phyloP scores from a whole-genome alignment of 2,329 filamentous ascomycete genomes.

The Diaporthe vaccinii region DNA sequence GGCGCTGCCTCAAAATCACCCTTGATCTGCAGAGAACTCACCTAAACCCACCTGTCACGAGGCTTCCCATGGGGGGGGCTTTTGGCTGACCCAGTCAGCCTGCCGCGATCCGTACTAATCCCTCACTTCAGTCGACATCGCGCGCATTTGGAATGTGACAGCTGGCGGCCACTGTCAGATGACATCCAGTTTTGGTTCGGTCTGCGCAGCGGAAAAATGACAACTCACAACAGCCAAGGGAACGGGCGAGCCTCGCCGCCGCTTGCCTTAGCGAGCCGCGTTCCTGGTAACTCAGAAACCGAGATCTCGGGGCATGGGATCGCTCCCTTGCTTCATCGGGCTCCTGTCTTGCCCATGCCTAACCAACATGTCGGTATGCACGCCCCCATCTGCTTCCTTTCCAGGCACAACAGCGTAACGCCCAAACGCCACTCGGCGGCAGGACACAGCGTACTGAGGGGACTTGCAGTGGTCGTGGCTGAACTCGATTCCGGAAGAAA shows the following conservation, averaged over 20 bases:
- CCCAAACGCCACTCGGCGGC: constrained; percentile 24
- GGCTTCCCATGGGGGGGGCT: neutral
- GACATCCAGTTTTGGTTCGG: constrained; percentile 6
- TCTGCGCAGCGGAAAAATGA: constrained; percentile 26
- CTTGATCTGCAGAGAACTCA: constrained; percentile 31
- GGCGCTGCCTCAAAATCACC: constrained; percentile 24
- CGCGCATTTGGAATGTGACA: constrained; percentile 32
- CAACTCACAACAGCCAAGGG: constrained; percentile 35
- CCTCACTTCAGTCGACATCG: constrained; percentile 19
- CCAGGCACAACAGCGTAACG: neutral
- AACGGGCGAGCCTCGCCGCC: constrained; percentile 24
- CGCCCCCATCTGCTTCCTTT: neutral
- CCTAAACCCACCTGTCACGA: constrained; percentile 30
- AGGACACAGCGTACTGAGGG: neutral
- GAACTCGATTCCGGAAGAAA: neutral
- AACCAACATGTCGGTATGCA: constrained; percentile 15
- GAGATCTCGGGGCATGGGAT: constrained; percentile 29
- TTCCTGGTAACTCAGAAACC: constrained; percentile 29
- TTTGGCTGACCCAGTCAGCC: constrained; percentile 15
- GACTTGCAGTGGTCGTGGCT: neutral
- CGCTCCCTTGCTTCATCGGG: constrained; percentile 27
- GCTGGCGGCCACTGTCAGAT: constrained; percentile 19
- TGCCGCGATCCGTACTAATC: constrained; percentile 27
- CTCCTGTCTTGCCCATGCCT: constrained; percentile 6
- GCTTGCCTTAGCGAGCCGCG: constrained; percentile 31